Base-by-base conservation (phyloP, 768 basidiomycete species). In the Boletus rubescentipes region DNA sequence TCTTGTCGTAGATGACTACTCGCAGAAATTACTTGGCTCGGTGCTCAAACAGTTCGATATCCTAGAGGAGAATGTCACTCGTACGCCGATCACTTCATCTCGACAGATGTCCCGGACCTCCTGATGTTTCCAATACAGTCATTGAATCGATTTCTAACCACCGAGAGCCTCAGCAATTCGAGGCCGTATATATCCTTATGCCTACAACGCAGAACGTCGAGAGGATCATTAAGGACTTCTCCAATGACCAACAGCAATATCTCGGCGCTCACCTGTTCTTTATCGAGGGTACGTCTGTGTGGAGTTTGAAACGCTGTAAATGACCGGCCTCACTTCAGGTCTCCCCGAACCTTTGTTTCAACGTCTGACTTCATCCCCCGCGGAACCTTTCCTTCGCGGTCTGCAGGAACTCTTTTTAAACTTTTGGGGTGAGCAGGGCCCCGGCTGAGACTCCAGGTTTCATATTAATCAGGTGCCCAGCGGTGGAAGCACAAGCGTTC, bases 11-110 rank as follows among this genome's bases (percentile, higher is more conserved):
- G 97, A 99, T 70, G 92, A 94, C 60, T 83, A 91, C 72, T 87
- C 94, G 23, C 87, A 94, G 72, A 84, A 80, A 67, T 74, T 98
- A 49, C 72, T 99, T 42, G 82, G 86, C 56, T 83, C 89, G 9
- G 92, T 95, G 4, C 79, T 98, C 62, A 93, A 93, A 73, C 87
- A 92, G 67, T 93, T 91, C 63, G 96, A 99, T 69, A 90, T 98
- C 51, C 72, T 98, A 51, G 87, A 93, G 70, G 93, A 97, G 78
- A 95, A 95, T 77, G 93, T 98, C 39, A 97, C 94, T 42, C 81
- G 96, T 97, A 75, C 68, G 93, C 78, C n/a, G n/a, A 47, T 47
- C 37, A 37, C 20, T 32, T 30, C 0, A 23, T 46, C 47, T 53
- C 11, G 48, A 37, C 20, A 31, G 34, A 31, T 32, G 12, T 29